Evolutionary conservation across 768 basidiomycete genomes (phyloP), one percentile per base, ranked within the genome.

Genomic region (Pulveroboletus sp.): DNA sequence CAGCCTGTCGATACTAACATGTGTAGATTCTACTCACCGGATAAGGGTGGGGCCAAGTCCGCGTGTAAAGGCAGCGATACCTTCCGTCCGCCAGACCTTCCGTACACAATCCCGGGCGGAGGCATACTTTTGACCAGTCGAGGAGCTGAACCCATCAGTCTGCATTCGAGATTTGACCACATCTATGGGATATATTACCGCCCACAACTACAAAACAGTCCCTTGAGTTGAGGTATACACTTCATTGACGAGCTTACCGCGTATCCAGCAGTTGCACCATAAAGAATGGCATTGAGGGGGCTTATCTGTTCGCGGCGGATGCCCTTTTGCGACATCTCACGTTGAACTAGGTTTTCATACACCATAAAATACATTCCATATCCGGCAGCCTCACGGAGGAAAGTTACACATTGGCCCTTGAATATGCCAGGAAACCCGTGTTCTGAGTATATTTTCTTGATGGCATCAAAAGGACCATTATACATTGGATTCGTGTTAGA

Each of bases 81-180:
- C 95, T 66, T 95, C 92, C 8, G 83, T 78, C 48, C 80, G 73
- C 86, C 85, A 94, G 15, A 93, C 84, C 47, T 81, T 87, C 31
- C 83, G 79, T 30, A 89, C 82, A 56, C 91, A 94, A 62, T 96
- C 85, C 31, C 91, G 61, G 13, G 89, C 83, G 14, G 88, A 88
- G 28, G 75, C 76, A 69, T 96, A 97, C 63, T 89, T 90, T 58
- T 85, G 85, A 27, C 86, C 85, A 38, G 82, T 84, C 14, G 83
- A 73, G 4, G 82, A 70, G 10, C 81, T 76, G 67, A 93, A 93
- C 0, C 85, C 89, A 62, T 97, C 95, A 0, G 94, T 96, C 70
- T 98, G 95, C 77, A 97, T 88, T 46, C 93, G 82, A 26, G 91
- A 92, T 65, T 98, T 98, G 63, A 97, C 83, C 80, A 96, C 90